A percentile compares a stretch with the other conserved stretches of the same genome.
These are phyloP conservation scores for Quillaja saponaria DNA, from an alignment of 306 rosid genomes.

Conservation along the genomic window DNA sequence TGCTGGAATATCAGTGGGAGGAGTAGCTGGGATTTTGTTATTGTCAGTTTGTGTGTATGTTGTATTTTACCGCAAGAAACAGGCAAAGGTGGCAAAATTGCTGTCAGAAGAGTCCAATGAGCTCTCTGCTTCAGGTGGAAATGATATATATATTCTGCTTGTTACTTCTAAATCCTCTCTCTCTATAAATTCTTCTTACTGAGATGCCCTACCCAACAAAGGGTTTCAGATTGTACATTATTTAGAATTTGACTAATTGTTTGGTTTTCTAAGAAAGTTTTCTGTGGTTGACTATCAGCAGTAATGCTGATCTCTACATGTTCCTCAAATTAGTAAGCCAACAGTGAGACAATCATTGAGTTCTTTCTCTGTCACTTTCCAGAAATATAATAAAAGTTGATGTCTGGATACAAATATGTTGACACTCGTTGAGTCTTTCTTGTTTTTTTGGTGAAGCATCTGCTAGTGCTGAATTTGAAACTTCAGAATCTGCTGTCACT, in stretches of 20 bases:
- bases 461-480: constrained; percentile 26
- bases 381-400: constrained; percentile 1
- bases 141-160: constrained; percentile 35
- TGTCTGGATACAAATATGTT: neutral
- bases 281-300: neutral
- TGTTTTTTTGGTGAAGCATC: constrained; percentile 38
- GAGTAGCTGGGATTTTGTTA: constrained; percentile 48
- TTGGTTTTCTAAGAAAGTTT: neutral
- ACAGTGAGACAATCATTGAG: neutral
- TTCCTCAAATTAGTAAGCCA: no score
- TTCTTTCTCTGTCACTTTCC: neutral
- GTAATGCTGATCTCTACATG: neutral
- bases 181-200: neutral
- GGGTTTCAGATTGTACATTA: neutral
- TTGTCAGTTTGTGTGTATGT: constrained; percentile 42
- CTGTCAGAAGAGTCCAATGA: constrained; percentile 35
- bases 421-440: neutral
- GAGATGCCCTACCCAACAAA: neutral
- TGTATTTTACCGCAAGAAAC: constrained; percentile 45
- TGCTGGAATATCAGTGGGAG: constrained; percentile 62
- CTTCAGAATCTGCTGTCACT: constrained; percentile 36
- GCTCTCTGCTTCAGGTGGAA: constrained; percentile 35
- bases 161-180: neutral
- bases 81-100: constrained; percentile 25
- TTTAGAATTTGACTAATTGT: neutral